Percentiles rank a stretch among this genome's conserved stretches.
These are phyloP conservation scores for Tetrapisispora pingtungensis DNA, from an alignment of 805 yeast species.

Conservation along the genomic window DNA sequence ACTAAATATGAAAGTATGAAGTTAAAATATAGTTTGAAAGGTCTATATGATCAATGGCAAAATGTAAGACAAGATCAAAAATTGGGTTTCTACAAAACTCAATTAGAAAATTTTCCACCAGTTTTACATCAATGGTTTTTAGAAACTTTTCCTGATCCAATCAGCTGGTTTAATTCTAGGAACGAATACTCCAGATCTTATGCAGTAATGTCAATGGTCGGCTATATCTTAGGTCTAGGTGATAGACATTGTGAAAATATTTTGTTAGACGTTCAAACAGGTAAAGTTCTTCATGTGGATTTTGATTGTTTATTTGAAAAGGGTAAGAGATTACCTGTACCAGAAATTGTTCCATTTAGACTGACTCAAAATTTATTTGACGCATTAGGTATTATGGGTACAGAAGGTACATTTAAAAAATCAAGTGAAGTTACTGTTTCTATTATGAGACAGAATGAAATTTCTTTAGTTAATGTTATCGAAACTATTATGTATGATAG, in stretches of 20 bases:
- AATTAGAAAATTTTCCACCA: conserved; percentile 41
- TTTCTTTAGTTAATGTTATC: conserved; percentile 75
- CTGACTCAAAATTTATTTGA: conserved; percentile 80
- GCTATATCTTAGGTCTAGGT: conserved; percentile 87
- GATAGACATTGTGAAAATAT: conserved; percentile 95
- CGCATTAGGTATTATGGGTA: conserved; percentile 79
- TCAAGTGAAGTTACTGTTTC: conserved; percentile 76
- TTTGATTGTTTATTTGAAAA: conserved; percentile 94
- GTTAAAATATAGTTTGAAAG: conserved; percentile 22
- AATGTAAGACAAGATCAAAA: conserved; percentile 15
- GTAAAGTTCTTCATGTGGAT: conserved; percentile 85
- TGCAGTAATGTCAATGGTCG: conserved; percentile 97
- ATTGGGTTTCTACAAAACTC: conserved; percentile 20
- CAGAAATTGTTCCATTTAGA: conserved; percentile 92
- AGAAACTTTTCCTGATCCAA: conserved; percentile 82
- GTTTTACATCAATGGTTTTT: conserved; percentile 81
- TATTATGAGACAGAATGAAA: conserved; percentile 67
- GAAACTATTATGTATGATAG: conserved; percentile 84
- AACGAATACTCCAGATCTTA: conserved; percentile 64
- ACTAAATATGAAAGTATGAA: conserved; percentile 35
- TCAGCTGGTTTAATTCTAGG: conserved; percentile 75
- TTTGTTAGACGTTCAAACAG: conserved; percentile 59
- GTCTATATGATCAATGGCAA: conserved; percentile 21
- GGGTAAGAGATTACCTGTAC: conserved; percentile 58
- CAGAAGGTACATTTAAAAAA: conserved; percentile 81